phyloP scores from a whole-genome alignment of 2,329 filamentous ascomycete genomes.

The Dryadomyces quercus-mongolicae region DNA sequence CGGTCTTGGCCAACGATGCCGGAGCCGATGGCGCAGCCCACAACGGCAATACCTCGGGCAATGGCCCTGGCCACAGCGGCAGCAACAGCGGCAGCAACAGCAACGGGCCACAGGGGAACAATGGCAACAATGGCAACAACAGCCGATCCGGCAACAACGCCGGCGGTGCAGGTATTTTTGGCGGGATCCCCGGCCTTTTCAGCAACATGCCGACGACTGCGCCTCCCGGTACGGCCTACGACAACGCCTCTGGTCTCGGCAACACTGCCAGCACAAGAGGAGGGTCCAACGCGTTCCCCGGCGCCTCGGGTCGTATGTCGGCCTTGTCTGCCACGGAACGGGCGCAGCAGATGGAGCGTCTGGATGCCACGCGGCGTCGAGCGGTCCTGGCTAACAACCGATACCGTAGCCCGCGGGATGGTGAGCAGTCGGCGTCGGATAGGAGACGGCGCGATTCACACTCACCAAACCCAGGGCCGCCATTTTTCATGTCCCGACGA shows the following conservation, averaged over 20 bases:
- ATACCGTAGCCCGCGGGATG: slow-evolving; percentile 1
- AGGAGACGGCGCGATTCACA: slow-evolving; percentile 3
- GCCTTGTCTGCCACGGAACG: neutral
- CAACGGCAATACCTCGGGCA: neutral
- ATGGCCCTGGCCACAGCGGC: slow-evolving; percentile 1
- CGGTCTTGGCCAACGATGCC: slow-evolving; percentile 30
- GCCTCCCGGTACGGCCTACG: neutral
- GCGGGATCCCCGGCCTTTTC: neutral
- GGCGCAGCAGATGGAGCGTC: neutral
- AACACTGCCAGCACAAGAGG: too few species aligned
- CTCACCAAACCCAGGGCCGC: neutral
- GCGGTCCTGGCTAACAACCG: neutral
- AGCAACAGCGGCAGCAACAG: neutral
- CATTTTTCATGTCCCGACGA: neutral
- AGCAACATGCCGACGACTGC: neutral
- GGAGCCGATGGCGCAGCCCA: neutral
- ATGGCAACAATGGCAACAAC: neutral
- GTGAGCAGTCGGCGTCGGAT: neutral
- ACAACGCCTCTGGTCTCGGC: too few species aligned
- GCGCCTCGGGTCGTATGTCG: neutral
- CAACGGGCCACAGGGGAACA: neutral
- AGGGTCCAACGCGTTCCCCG: too few species aligned
- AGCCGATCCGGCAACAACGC: too few species aligned
- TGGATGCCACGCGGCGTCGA: neutral
- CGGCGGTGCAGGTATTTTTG: neutral